A percentile compares a stretch with the other conserved stretches of the same genome.
phyloP scores from a whole-genome alignment of 2,329 filamentous ascomycete genomes.

The Stagonosporopsis vannaccii region DNA sequence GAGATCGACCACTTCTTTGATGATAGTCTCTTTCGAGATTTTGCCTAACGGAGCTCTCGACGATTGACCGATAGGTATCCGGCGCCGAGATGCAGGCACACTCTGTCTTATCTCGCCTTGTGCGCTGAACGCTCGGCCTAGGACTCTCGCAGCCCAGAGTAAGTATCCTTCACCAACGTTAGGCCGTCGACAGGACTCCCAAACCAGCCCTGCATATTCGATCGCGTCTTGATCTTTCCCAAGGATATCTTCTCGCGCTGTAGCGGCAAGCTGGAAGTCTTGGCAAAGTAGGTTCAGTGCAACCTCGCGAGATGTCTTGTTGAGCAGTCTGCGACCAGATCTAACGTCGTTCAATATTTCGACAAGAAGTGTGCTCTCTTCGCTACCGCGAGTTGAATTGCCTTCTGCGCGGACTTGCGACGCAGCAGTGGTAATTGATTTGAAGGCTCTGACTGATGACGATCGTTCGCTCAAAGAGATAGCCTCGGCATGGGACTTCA shows the following conservation, averaged over 20 bases:
- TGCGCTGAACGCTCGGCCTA: constrained; percentile 76
- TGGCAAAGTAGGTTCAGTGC: constrained; percentile 77
- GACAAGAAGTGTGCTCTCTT: constrained; percentile 82
- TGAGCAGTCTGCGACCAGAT: constrained; percentile 69
- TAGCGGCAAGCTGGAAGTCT: constrained; percentile 71
- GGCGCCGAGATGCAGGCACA: constrained; percentile 31
- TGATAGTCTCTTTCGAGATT: constrained; percentile 45
- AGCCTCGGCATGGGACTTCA: constrained; percentile 60
- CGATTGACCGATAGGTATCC: constrained; percentile 31
- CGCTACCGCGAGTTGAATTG: constrained; percentile 71
- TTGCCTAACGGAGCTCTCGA: constrained; percentile 36
- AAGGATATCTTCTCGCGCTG: constrained; percentile 70
- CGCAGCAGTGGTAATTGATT: constrained; percentile 72
- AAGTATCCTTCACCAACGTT: constrained; percentile 73
- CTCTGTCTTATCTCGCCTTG: constrained; percentile 69
- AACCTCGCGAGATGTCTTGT: constrained; percentile 71
- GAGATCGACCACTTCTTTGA: constrained; percentile 46
- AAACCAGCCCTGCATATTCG: constrained; percentile 70
- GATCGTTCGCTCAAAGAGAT: constrained; percentile 28
- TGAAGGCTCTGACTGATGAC: constrained; percentile 63
- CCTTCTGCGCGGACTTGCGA: constrained; percentile 71
- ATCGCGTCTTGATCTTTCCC: constrained; percentile 70
- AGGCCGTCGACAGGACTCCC: constrained; percentile 75
- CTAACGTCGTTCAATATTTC: constrained; percentile 78
- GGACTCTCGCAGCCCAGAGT: constrained; percentile 82